phyloP scores from a whole-genome alignment of 768 basidiomycete species.

The Macrocybe gigantea region DNA sequence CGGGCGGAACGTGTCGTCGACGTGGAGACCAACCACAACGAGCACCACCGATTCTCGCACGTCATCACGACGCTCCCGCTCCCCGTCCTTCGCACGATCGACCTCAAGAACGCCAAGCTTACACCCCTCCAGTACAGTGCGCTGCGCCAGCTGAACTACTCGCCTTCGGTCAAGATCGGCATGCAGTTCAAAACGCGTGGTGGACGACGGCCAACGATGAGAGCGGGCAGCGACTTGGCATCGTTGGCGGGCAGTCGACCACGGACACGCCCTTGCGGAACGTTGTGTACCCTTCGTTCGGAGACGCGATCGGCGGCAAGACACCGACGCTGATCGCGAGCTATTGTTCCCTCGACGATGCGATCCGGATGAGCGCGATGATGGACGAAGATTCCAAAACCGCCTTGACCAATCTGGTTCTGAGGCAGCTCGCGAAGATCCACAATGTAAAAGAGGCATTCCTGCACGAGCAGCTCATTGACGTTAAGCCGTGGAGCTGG shows the following conservation, averaged over 20 bases:
- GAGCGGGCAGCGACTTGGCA: conserved; percentile 7
- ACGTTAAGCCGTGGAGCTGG: neutral
- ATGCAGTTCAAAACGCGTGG: conserved; percentile 29
- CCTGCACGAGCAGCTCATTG: neutral
- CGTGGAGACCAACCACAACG: conserved; percentile 1
- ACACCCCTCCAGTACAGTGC: conserved; percentile 23
- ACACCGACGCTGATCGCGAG: conserved; percentile 25
- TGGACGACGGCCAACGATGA: conserved; percentile 18
- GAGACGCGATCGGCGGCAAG: conserved; percentile 12
- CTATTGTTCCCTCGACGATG: conserved; percentile 35
- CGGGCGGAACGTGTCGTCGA: neutral
- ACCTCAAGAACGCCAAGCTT: conserved; percentile 17
- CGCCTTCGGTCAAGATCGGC: conserved; percentile 27
- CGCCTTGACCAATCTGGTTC: neutral
- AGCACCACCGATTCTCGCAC: conserved; percentile 8
- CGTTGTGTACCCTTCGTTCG: conserved; percentile 40
- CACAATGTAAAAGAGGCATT: neutral
- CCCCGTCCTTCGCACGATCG: conserved; percentile 20
- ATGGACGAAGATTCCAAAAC: neutral
- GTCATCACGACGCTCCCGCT: conserved; percentile 29
- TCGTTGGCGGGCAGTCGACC: conserved; percentile 32
- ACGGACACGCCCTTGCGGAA: conserved; percentile 37
- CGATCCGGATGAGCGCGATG: conserved; percentile 30
- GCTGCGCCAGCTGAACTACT: conserved; percentile 24
- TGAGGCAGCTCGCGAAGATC: neutral